Conservation (phyloP, 1,284 basidiomycete genomes). For the Peniophora sp. region DNA sequence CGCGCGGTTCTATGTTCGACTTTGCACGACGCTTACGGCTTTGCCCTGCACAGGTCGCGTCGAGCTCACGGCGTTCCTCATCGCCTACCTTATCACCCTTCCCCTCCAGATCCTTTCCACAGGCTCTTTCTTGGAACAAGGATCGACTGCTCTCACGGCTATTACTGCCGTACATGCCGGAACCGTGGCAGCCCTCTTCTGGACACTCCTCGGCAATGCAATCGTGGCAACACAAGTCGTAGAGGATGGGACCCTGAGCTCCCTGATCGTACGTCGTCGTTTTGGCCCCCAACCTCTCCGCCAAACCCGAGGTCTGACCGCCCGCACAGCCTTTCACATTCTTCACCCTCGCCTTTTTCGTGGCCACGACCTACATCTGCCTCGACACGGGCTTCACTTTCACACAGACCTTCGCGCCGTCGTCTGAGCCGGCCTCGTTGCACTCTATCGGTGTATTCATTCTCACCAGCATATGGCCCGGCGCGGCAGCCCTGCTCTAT, state of each 20-base stretch:
- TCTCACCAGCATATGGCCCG: slow-evolving; percentile 80
- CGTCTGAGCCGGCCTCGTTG: slow-evolving; percentile 46
- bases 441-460: slow-evolving; percentile 69
- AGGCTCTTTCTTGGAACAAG: slow-evolving; percentile 70
- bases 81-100: slow-evolving; percentile 62
- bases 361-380: slow-evolving; percentile 66
- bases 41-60: slow-evolving; percentile 45
- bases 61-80: slow-evolving; percentile 60
- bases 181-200: slow-evolving; percentile 64
- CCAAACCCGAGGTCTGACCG: slow-evolving; percentile 1
- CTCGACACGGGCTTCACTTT: slow-evolving; percentile 68
- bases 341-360: slow-evolving; percentile 56
- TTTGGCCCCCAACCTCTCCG: neutral
- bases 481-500: slow-evolving; percentile 59
- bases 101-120: slow-evolving; percentile 75
- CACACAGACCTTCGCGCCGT: slow-evolving; percentile 52
- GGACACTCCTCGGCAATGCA: slow-evolving; percentile 71
- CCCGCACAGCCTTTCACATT: slow-evolving; percentile 53
- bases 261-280: slow-evolving; percentile 48
- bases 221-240: slow-evolving; percentile 77
- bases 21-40: too few relatives aligned
- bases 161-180: slow-evolving; percentile 73
- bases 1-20: neutral
- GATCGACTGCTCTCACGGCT: slow-evolving; percentile 55
- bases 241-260: slow-evolving; percentile 73